Percentiles rank a stretch among this genome's conserved stretches.
Evolutionary conservation across 306 rosid species (phyloP).

Genomic region (Fragaria ananassa): DNA sequence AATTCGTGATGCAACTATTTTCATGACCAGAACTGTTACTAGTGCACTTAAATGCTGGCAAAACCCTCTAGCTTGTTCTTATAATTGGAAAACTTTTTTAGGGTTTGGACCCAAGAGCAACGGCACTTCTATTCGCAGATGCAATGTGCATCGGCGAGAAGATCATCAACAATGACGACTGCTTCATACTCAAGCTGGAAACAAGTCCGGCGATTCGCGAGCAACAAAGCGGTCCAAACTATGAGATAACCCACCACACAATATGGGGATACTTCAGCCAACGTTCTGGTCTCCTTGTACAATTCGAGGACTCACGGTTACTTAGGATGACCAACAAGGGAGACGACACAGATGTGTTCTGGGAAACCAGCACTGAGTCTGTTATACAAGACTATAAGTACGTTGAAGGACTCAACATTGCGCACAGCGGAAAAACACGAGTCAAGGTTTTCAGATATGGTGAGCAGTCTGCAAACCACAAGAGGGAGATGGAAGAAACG

Average conservation of each 20-base stretch:
- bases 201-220: constrained; percentile 72
- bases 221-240: constrained; percentile 60
- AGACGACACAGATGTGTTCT: constrained; percentile 64
- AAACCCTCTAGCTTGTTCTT: neutral
- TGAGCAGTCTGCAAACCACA: constrained; percentile 72
- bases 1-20: neutral
- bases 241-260: constrained; percentile 81
- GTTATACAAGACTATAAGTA: constrained; percentile 64
- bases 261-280: constrained; percentile 96
- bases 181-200: constrained; percentile 76
- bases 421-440: constrained; percentile 77
- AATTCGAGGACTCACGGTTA: constrained; percentile 82
- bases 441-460: constrained; percentile 72
- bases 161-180: constrained; percentile 66
- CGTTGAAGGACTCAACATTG: constrained; percentile 78
- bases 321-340: constrained; percentile 59
- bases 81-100: constrained; percentile 1
- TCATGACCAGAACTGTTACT: neutral
- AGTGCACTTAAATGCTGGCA: neutral
- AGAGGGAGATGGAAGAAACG: constrained; percentile 77
- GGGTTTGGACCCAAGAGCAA: constrained; percentile 93
- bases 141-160: constrained; percentile 91
- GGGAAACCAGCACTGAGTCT: constrained; percentile 93
- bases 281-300: constrained; percentile 73
- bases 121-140: constrained; percentile 69